Evolutionary conservation across 2,329 filamentous ascomycete species (phyloP).

Genomic region (Parastagonospora avenae): DNA sequence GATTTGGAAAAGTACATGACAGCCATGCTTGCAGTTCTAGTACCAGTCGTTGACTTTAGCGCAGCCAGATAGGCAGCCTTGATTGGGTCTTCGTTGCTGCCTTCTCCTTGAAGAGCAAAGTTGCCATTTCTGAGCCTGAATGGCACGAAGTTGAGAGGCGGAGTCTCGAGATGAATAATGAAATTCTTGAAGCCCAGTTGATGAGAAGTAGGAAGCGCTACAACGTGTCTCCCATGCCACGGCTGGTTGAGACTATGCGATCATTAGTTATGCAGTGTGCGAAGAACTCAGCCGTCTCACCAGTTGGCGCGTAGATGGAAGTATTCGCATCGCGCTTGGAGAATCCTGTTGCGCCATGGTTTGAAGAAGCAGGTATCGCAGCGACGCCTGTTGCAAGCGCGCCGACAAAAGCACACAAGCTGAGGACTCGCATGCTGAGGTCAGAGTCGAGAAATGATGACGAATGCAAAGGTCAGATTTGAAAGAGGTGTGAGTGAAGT

Average conservation of each 20-base stretch:
- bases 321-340: background rate
- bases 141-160: constrained; percentile 16
- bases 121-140: constrained; percentile 11
- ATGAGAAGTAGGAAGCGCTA: constrained; percentile 15
- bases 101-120: constrained; percentile 19
- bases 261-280: background rate
- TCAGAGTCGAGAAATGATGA: too few relatives aligned
- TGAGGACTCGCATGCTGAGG: too few relatives aligned
- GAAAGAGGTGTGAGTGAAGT: too few relatives aligned
- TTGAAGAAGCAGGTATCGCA: background rate
- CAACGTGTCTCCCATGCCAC: constrained; percentile 21
- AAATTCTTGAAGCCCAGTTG: constrained; percentile 32
- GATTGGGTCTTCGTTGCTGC: constrained; percentile 10
- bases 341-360: too few relatives aligned
- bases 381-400: background rate
- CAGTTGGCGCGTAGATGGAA: constrained; percentile 12
- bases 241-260: constrained; percentile 14
- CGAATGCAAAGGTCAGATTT: too few relatives aligned
- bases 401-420: too few relatives aligned
- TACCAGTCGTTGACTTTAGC: constrained; percentile 12
- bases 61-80: constrained; percentile 19
- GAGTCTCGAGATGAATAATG: constrained; percentile 25
- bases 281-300: background rate
- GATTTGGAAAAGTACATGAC: constrained; percentile 15
- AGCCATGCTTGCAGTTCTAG: constrained; percentile 13